Percentiles rank a stretch among this genome's conserved stretches.
Evolutionary conservation across 345 rosid genomes (phyloP).

Genomic region (Acer campestre): DNA sequence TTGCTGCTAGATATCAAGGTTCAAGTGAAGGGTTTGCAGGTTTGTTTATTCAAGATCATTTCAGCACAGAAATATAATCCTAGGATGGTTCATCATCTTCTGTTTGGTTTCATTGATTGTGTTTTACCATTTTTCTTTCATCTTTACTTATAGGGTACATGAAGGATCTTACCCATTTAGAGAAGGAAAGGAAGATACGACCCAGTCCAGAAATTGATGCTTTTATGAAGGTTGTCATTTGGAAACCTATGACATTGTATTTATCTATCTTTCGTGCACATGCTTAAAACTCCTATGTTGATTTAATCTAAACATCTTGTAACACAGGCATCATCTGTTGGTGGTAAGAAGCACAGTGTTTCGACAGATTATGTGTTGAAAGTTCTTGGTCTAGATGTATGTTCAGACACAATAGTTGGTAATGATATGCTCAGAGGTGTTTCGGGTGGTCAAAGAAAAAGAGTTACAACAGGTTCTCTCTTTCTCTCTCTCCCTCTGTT

Average conservation of each 20-base stretch:
- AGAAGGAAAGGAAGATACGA: slow-evolving; percentile 64
- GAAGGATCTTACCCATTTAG: slow-evolving; percentile 65
- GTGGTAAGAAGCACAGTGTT: slow-evolving; percentile 73
- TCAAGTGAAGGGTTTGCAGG: no score
- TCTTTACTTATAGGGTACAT: slow-evolving; percentile 46
- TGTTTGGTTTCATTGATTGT: neutral
- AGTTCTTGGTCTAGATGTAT: slow-evolving; percentile 89
- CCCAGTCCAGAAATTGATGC: slow-evolving; percentile 90
- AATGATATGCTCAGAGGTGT: slow-evolving; percentile 94
- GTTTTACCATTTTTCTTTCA: neutral
- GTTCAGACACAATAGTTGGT: slow-evolving; percentile 91
- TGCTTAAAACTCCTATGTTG: slow-evolving; percentile 9
- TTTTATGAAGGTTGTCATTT: slow-evolving; percentile 77
- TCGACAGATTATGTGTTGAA: slow-evolving; percentile 79
- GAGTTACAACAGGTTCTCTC: no score
- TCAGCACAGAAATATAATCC: no score
- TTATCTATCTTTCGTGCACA: neutral
- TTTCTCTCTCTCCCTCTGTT: neutral
- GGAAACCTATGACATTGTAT: neutral
- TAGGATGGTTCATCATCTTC: neutral
- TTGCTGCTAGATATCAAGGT: no score
- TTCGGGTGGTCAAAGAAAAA: slow-evolving; percentile 79
- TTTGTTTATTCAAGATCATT: no score
- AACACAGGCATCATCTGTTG: slow-evolving; percentile 76
- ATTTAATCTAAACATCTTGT: slow-evolving; percentile 3